These are phyloP conservation scores for Vitis hybrid DNA, from an alignment of 177 flowering plant genomes.

Conservation along the genomic window DNA sequence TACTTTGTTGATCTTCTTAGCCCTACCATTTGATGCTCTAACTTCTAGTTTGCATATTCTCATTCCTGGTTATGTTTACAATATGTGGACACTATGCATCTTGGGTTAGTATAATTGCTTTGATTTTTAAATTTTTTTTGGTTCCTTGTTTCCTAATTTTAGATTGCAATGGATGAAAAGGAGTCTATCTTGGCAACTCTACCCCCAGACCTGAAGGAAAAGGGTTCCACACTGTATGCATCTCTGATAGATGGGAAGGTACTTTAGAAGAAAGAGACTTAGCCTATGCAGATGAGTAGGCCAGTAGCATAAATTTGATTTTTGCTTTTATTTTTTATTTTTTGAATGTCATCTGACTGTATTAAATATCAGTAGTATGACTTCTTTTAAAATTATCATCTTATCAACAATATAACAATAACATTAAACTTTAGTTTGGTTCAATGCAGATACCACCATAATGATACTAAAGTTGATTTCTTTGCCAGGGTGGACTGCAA, in stretches of 20 bases:
- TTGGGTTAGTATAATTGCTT: background rate
- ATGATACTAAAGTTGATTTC: constrained; percentile 9
- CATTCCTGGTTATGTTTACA: background rate
- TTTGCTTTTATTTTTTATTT: background rate
- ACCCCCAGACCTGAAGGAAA: constrained; percentile 63
- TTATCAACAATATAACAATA: background rate
- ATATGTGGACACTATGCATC: background rate
- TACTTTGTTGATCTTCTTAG: too few species aligned
- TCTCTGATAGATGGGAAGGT: constrained; percentile 89
- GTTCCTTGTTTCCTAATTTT: constrained; percentile 6
- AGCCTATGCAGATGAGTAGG: background rate
- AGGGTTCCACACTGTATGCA: constrained; percentile 55
- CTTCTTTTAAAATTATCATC: background rate
- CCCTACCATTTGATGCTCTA: background rate
- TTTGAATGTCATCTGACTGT: too few species aligned
- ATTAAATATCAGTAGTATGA: too few species aligned
- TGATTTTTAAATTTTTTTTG: background rate
- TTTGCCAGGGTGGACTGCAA: constrained; percentile 74
- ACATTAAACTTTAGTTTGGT: background rate
- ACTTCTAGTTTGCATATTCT: background rate
- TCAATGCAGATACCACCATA: constrained; percentile 7
- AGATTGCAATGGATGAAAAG: constrained; percentile 85
- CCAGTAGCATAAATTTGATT: too few species aligned
- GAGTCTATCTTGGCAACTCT: constrained; percentile 70
- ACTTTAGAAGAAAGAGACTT: constrained; percentile 16